Evolutionary conservation across 2,329 filamentous ascomycete genomes (phyloP), one percentile per base, ranked within the genome.

Genomic region (Tympanopsis confertula): DNA sequence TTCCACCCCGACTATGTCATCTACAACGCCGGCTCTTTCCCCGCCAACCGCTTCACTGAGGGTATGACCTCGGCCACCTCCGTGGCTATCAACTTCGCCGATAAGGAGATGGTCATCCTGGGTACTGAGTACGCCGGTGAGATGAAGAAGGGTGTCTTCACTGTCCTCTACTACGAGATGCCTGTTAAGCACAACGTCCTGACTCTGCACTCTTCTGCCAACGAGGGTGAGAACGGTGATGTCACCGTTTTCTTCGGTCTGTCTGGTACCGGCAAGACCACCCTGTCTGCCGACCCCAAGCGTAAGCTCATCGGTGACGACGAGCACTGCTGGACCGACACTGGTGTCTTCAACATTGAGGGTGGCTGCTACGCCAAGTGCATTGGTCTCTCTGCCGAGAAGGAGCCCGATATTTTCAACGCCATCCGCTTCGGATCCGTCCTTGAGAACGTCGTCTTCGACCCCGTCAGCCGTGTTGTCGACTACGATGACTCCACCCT

Each of bases 81-180:
- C 5, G 89, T 98, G 38, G 83, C 91, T 50, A 93, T 98, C 71
- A 98, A 98, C 79, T 98, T 98, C 54, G 84, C 83, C 57, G 88
- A 95, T 58, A 95, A 94, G 81, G 91, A 98, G 75, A 98, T 98
- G 91, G 91, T 98, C 50, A 98, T 98, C 59, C 80, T 98, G 41
- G 91, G 91, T 61, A 98, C 91, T 24, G 91, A 98, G 69, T 98
- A 98, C 57, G 91, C 91, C 41, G 89, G 89, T 54, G 85, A 89
- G 68, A 89, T 91, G 85, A 94, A 94, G 72, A 94, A 94, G 73
- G 88, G 91, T 52, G 77, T 98, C 63, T 98, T 98, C 75, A 98
- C 91, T 35, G 87, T 98, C 37, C 80, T 98, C 59, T 98, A 94
- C 77, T 98, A 96, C 72, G 91, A 98, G 73, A 98, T 96, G 88